Evolutionary conservation across 331 rosid species (phyloP), one percentile per base, ranked within the genome.

Genomic region (Phaseolus coccineus): DNA sequence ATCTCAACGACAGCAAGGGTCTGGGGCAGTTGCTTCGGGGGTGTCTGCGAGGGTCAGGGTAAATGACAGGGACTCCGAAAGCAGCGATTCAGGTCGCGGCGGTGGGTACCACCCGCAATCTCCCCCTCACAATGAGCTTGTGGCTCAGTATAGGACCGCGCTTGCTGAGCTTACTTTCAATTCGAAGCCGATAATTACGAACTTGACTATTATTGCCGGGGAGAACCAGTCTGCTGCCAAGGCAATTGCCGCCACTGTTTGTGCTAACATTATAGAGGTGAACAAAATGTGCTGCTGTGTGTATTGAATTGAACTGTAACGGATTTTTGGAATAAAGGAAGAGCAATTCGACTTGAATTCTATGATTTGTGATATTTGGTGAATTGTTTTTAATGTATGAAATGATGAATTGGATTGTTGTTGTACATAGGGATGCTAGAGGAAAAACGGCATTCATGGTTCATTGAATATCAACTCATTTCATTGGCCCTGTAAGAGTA

Each of bases 121-220:
- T 35, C 94, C 69, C 84, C 94, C 78, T 80, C 94, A 95, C 53
- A 98, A 80, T 6, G 99, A 93, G 82, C 99, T 96, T 6, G 93
- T 93, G 73, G 66, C 83, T 80, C 89, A 86, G 87, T 96, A 96
- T 79, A 89, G 76, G 86, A 88, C 94, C 15, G 99, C 99, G 35
- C 85, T 96, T 3, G 96, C 93, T 53, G 99, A 96, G 85, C 94
- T 96, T 31, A 96, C 99, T 25, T 93, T 93, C 84, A 96, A 96
- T 84, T 93, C 98, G 11, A 96, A 96, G 58, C 98, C 98, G 0
- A 96, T 96, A 42, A 96, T 96, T 74, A 96, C 99, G 3, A 96
- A 93, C 63, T 82, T 96, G 95, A 96, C 99, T 39, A 96, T 96
- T 71, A 96, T 96, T 37, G 99, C 99, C 0, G 99, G 98, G 4